A percentile compares a stretch with the other conserved stretches of the same genome.
Conservation (phyloP, 257 asterid species). For the Nicotiana obtusifolia region DNA sequence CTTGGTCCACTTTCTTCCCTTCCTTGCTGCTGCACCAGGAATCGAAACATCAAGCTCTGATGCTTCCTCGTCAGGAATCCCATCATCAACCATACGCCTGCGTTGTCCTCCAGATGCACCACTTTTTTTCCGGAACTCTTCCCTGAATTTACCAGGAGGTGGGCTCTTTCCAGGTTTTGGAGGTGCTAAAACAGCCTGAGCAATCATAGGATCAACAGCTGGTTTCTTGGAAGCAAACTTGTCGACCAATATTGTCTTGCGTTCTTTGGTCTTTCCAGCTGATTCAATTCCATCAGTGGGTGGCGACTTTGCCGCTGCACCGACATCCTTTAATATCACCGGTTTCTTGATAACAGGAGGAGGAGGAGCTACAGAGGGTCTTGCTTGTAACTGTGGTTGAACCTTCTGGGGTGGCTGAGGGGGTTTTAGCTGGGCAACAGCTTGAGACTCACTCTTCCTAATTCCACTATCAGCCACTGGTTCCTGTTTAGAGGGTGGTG, state of each 20-base stretch:
- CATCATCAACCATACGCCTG: slow-evolving; percentile 47
- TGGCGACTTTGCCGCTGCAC: slow-evolving; percentile 47
- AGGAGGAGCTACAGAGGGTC: slow-evolving; percentile 75
- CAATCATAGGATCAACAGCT: slow-evolving; percentile 58
- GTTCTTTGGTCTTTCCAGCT: slow-evolving; percentile 44
- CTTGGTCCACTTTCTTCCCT: slow-evolving; percentile 97
- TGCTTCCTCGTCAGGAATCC: slow-evolving; percentile 56
- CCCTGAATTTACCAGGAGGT: slow-evolving; percentile 60
- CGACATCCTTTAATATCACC: slow-evolving; percentile 73
- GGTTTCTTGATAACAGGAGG: slow-evolving; percentile 52
- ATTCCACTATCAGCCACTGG: slow-evolving; percentile 30
- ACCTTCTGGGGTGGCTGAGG: slow-evolving; percentile 53
- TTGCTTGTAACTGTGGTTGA: slow-evolving; percentile 60
- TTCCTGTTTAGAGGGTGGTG: slow-evolving; percentile 40
- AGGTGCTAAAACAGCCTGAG: slow-evolving; percentile 81
- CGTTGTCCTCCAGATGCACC: slow-evolving; percentile 56
- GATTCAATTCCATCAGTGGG: slow-evolving; percentile 37
- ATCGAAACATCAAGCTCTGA: slow-evolving; percentile 60
- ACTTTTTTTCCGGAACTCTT: slow-evolving; percentile 56
- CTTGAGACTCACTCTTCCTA: slow-evolving; percentile 32
- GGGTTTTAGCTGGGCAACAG: slow-evolving; percentile 37
- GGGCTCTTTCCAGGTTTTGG: slow-evolving; percentile 61
- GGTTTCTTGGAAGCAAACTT: slow-evolving; percentile 93
- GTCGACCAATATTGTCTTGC: slow-evolving; percentile 84
- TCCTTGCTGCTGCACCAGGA: slow-evolving; percentile 66